Evolutionary conservation across 768 basidiomycete species (phyloP), one percentile per base, ranked within the genome.

Genomic region (Collybia sp.): DNA sequence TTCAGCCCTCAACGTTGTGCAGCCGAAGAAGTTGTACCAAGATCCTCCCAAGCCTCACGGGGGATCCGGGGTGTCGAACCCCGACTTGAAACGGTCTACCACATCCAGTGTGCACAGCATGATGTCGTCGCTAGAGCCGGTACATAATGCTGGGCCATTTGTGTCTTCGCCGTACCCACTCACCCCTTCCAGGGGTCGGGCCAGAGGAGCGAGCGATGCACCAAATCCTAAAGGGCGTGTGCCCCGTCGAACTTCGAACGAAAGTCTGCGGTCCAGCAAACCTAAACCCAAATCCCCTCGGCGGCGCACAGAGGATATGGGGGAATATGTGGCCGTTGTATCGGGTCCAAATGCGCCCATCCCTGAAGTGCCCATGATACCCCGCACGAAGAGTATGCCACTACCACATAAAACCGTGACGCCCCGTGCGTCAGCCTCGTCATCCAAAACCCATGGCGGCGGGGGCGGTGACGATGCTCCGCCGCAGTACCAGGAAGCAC

Each of bases 301-400:
- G 10, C 35, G 35, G 10, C 13, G 17, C 40, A 49, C 50, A 16
- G 54, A 58, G 8, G 58, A 60, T 16, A 60, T 49, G 50, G 54
- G 49, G 44, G 62, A 58, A 40, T 58, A 57, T 42, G 40, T 59
- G 8, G 45, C 53, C 4, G 40, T 41, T 17, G 40, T 30, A 30
- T 10, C 40, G 17, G n/a, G 42, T 13, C 35, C 47, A 13, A 40
- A 49, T 16, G 41, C 41, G 47, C 51, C 17, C 48, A 58, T 30
- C 34, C 50, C 20, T 52, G 2, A 42, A 52, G 12, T 47, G 47
- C 30, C 52, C 42, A 52, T 47, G 12, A 44, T 71, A 13, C 62
- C 71, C 9, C 71, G 77, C 30, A 70, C 65, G 55, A 78, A 80
- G 66, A 77, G 80, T 44, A 77, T 77, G 70, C 75, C 77, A 0